Evolutionary conservation across 2,329 filamentous ascomycete species (phyloP).

Genomic region (Seiridium unicorne): DNA sequence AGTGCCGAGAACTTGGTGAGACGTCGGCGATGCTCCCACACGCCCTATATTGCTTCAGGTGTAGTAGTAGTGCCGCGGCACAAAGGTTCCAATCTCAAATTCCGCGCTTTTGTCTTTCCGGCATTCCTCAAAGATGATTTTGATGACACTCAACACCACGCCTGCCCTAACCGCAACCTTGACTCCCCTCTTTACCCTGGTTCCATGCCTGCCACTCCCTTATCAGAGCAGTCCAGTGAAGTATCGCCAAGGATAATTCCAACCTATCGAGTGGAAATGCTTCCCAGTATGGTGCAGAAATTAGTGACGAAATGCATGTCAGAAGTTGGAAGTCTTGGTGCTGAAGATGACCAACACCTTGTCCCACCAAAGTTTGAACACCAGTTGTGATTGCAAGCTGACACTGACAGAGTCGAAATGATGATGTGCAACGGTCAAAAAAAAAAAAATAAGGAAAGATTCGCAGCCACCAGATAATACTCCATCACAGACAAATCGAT

Average conservation of each 20-base stretch:
- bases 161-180: slow-evolving; percentile 27
- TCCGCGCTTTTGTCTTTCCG: slow-evolving; percentile 38
- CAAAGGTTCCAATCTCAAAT: slow-evolving; percentile 7
- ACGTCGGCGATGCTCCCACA: not conserved
- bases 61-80: not conserved
- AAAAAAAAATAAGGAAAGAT: not conserved
- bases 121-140: slow-evolving; percentile 35
- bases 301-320: slow-evolving; percentile 18
- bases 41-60: not conserved
- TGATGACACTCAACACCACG: slow-evolving; percentile 23
- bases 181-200: slow-evolving; percentile 38
- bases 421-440: not conserved
- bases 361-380: not conserved
- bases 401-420: not conserved
- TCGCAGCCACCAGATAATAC: not conserved
- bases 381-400: not conserved
- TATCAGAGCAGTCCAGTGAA: slow-evolving; percentile 39
- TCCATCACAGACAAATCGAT: not conserved
- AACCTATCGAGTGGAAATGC: slow-evolving; percentile 38
- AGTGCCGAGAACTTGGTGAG: not conserved
- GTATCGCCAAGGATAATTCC: slow-evolving; percentile 32
- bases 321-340: not conserved
- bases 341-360: not conserved
- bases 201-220: slow-evolving; percentile 36
- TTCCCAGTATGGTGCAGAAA: slow-evolving; percentile 36